A percentile compares a stretch with the other conserved stretches of the same genome.
Evolutionary conservation across 352 stramenopile genomes (phyloP).

Genomic region (Phytophthora fragariae): DNA sequence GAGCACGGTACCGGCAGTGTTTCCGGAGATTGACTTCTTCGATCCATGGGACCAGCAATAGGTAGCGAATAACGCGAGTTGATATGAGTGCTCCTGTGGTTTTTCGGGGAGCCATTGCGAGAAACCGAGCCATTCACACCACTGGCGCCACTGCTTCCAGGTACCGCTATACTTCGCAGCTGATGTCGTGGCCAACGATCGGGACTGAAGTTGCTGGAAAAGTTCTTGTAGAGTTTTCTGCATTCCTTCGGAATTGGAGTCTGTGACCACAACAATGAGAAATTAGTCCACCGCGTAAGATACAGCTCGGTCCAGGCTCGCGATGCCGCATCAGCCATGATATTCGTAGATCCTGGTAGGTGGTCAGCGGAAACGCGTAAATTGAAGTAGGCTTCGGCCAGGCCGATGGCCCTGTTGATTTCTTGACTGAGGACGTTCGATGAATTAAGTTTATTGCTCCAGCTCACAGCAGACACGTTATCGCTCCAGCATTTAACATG

Average conservation of each 20-base stretch:
- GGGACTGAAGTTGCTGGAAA: not conserved
- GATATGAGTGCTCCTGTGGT: not conserved
- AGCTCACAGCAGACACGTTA: constrained; percentile 27
- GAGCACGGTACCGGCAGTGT: constrained; percentile 3
- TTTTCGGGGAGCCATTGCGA: not conserved
- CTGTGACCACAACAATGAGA: constrained; percentile 5
- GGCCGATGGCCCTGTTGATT: too few relatives aligned
- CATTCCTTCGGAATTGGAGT: not conserved
- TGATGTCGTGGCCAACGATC: not conserved
- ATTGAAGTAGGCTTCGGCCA: too few relatives aligned
- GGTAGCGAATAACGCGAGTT: not conserved
- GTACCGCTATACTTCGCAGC: not conserved
- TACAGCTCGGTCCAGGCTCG: constrained; percentile 18
- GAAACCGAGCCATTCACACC: not conserved
- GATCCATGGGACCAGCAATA: not conserved
- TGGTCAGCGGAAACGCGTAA: not conserved
- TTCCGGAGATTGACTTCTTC: not conserved
- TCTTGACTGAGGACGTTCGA: constrained; percentile 1
- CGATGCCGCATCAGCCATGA: constrained; percentile 35
- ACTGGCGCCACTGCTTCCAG: not conserved
- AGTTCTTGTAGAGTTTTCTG: constrained; percentile 3
- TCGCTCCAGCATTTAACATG: constrained; percentile 22
- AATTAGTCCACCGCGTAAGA: constrained; percentile 4
- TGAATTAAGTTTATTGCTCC: constrained; percentile 23
- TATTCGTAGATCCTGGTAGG: constrained; percentile 7